Percentiles rank a stretch among this genome's conserved stretches.
Conservation (phyloP, 2,329 filamentous ascomycete species). For the Rasamsonia emersonii region DNA sequence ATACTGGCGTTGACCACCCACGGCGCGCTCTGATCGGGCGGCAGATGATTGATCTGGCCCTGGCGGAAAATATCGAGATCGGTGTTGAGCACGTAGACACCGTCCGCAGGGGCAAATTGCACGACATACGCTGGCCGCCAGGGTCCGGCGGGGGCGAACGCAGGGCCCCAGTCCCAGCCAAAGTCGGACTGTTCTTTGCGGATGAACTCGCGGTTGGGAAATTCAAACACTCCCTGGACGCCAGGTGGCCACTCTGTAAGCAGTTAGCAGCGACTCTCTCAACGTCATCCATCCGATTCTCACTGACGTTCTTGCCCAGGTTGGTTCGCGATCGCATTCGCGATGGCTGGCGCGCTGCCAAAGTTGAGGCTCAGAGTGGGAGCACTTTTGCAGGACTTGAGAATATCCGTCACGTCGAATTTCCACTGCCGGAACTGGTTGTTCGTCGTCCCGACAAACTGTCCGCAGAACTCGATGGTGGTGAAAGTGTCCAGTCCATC, state of each 20-base stretch:
- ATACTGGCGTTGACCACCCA: conserved; percentile 56
- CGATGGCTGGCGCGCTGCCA: conserved; percentile 48
- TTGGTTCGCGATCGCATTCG: conserved; percentile 43
- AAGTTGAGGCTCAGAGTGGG: conserved; percentile 46
- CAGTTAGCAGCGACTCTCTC: conserved; percentile 1
- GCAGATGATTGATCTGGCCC: conserved; percentile 51
- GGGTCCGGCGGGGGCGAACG: conserved; percentile 54
- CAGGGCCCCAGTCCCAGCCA: conserved; percentile 57
- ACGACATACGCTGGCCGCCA: conserved; percentile 53
- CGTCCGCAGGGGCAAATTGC: conserved; percentile 37
- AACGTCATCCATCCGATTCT: neutral
- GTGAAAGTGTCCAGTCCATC: conserved; percentile 56
- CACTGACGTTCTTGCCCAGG: conserved; percentile 39
- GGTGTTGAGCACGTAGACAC: conserved; percentile 44
- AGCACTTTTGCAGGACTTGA: conserved; percentile 33
- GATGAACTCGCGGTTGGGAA: conserved; percentile 47
- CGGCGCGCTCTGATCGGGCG: conserved; percentile 47
- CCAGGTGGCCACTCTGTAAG: conserved; percentile 40
- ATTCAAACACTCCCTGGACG: conserved; percentile 44
- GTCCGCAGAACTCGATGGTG: conserved; percentile 46
- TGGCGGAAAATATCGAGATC: conserved; percentile 52
- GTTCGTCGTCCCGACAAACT: conserved; percentile 48
- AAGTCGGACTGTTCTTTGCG: conserved; percentile 56
- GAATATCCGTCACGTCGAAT: conserved; percentile 46
- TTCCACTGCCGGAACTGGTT: conserved; percentile 57